These are phyloP conservation scores for Plasmodium berghei DNA, from an alignment of 169 alveolate species.

Conservation along the genomic window DNA sequence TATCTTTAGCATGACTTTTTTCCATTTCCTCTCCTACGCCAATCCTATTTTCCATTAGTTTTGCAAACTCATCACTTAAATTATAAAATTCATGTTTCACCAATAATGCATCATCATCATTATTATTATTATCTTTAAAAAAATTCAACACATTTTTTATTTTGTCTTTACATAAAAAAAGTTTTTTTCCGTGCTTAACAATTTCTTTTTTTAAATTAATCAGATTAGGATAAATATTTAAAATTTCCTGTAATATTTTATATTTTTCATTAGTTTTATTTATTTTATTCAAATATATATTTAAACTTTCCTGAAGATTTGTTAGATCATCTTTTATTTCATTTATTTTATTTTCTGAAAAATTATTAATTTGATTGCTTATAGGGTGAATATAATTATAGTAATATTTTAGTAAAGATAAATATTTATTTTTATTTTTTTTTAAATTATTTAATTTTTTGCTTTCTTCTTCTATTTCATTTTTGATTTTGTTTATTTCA, in stretches of 20 bases:
- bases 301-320: conserved; percentile 13
- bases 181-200: not conserved
- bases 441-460: conserved; percentile 6
- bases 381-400: conserved; percentile 19
- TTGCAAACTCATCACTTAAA: too few relatives aligned
- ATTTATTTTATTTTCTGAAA: not conserved
- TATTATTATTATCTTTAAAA: not conserved
- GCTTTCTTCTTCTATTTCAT: conserved; percentile 19
- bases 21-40: too few relatives aligned
- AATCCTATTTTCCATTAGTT: too few relatives aligned
- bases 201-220: conserved; percentile 12
- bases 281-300: conserved; percentile 12
- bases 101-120: not conserved
- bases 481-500: not conserved
- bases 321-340: not conserved
- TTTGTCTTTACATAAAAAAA: not conserved
- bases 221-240: conserved; percentile 7
- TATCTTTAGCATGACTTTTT: too few relatives aligned
- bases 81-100: too few relatives aligned
- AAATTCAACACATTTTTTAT: not conserved
- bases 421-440: conserved; percentile 13
- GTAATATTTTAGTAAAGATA: conserved; percentile 1
- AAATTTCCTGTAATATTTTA: not conserved
- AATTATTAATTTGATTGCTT: not conserved
- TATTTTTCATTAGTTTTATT: conserved; percentile 17